Evolutionary conservation across 2,329 filamentous ascomycete species (phyloP), one percentile per base, ranked within the genome.

Genomic region (Fusarium redolens): DNA sequence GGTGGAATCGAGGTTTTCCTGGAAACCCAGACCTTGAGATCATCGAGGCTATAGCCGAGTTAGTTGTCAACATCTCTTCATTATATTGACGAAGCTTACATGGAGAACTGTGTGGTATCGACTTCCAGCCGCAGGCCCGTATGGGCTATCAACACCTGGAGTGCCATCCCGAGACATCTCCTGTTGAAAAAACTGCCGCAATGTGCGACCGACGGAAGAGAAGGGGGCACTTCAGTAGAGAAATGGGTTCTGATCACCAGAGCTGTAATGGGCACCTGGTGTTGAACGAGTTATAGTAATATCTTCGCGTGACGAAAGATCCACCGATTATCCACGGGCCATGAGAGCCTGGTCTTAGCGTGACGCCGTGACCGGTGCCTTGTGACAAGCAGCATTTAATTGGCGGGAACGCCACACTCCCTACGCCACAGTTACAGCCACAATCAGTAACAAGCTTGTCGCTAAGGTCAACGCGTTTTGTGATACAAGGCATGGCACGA

Each of bases 141-240:
- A 85, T 97, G 95, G 88, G 94, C 95, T 81, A 97, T 92, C 86
- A 94, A 93, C 84, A 97, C 92, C 85, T 94, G 91, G 82, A 96
- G 90, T 86, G 93, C 93, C 94, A 97, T 97, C 84, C 87, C 89
- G 84, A 85, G 85, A 85, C 86, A 88, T 87, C 79, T 84, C 84
- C 81, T 78, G 77, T 78, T 68, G 65, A 76, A 75, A 74, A 71
- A 55, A 61, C 74, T 74, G 74, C 78, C 73, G 78, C 74, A 72
- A 75, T 73, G 70, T 60, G 76, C 71, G 72, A 75, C 76, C 65
- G 71, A 57, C 65, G 50, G 48, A 61, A 54, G 35, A 68, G 56
- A 65, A 57, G 58, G 45, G 56, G 54, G 40, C 38, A 65, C 59
- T 64, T 41, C 67, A 61, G 47, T 45, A 57, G 59, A 72, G 54